phyloP scores from a whole-genome alignment of 371 early-diverging fungal species.

The Mucor sp. region DNA sequence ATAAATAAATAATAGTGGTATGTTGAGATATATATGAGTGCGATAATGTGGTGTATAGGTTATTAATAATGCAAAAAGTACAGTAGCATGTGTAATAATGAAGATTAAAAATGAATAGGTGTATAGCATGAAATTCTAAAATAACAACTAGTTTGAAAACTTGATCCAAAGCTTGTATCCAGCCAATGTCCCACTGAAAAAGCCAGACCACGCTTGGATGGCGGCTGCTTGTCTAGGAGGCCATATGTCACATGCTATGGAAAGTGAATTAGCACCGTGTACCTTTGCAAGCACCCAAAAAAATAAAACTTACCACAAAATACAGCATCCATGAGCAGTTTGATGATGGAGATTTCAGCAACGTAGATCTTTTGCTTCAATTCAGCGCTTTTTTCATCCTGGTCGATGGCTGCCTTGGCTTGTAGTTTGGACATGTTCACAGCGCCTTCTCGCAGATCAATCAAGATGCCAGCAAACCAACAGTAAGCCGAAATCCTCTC shows the following conservation, averaged over 20 bases:
- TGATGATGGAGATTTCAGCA: conserved; percentile 53
- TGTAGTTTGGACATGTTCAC: conserved; percentile 4
- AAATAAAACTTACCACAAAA: conserved; percentile 63
- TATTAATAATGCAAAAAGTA: neutral
- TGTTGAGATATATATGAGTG: neutral
- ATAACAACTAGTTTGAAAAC: conserved; percentile 14
- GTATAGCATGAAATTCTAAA: neutral
- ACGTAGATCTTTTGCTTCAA: conserved; percentile 44
- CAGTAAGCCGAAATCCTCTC: conserved; percentile 56
- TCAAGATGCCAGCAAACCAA: conserved; percentile 61
- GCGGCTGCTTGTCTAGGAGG: conserved; percentile 63
- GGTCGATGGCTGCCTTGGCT: conserved; percentile 12
- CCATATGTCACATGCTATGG: conserved; percentile 69
- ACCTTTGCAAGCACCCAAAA: neutral
- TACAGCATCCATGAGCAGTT: conserved; percentile 60
- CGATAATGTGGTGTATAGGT: neutral
- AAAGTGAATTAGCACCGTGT: conserved; percentile 9
- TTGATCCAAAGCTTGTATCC: conserved; percentile 70
- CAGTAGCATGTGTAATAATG: neutral
- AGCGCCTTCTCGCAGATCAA: conserved; percentile 47
- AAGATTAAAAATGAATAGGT: neutral
- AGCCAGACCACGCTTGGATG: conserved; percentile 74
- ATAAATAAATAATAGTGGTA: neutral
- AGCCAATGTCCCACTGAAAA: conserved; percentile 66
- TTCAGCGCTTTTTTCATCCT: neutral